Conservation (phyloP, 176 grass and related monocot genomes). For the Oryza nivara region DNA sequence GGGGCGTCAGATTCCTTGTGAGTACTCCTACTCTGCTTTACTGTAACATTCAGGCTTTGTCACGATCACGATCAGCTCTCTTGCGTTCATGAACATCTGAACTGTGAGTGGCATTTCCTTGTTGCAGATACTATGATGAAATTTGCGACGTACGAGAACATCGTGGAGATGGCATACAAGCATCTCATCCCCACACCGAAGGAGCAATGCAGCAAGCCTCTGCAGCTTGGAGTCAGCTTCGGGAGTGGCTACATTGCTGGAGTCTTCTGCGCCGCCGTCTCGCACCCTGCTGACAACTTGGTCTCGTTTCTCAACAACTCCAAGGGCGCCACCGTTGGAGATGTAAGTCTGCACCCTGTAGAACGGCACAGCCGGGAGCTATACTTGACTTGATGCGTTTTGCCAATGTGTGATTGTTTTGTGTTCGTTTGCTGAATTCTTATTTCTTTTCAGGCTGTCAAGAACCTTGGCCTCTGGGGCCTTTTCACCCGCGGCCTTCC, state of each 20-base stretch:
- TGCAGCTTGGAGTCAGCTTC: constrained; percentile 82
- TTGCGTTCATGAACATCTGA: neutral
- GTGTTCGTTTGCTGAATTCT: neutral
- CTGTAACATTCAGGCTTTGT: neutral
- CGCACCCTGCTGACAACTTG: constrained; percentile 85
- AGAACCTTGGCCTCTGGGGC: constrained; percentile 72
- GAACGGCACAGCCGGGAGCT: neutral
- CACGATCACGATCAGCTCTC: neutral
- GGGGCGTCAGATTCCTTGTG: constrained; percentile 89
- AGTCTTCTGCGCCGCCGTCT: constrained; percentile 75
- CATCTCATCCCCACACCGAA: constrained; percentile 73
- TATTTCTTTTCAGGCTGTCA: constrained; percentile 60
- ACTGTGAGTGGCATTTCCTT: constrained; percentile 1
- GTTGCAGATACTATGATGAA: constrained; percentile 89
- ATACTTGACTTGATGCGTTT: neutral
- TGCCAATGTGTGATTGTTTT: neutral
- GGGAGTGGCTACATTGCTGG: constrained; percentile 83
- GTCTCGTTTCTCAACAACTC: constrained; percentile 90
- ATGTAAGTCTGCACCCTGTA: constrained; percentile 44
- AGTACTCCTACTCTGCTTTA: constrained; percentile 14
- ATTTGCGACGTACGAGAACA: constrained; percentile 78
- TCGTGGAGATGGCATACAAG: constrained; percentile 83
- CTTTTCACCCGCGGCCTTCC: constrained; percentile 87
- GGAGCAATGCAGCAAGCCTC: constrained; percentile 67
- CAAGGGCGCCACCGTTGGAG: constrained; percentile 78